Percentiles rank a stretch among this genome's conserved stretches.
Evolutionary conservation across 2,329 filamentous ascomycete species (phyloP).

Genomic region (Leptographium wingfieldii): DNA sequence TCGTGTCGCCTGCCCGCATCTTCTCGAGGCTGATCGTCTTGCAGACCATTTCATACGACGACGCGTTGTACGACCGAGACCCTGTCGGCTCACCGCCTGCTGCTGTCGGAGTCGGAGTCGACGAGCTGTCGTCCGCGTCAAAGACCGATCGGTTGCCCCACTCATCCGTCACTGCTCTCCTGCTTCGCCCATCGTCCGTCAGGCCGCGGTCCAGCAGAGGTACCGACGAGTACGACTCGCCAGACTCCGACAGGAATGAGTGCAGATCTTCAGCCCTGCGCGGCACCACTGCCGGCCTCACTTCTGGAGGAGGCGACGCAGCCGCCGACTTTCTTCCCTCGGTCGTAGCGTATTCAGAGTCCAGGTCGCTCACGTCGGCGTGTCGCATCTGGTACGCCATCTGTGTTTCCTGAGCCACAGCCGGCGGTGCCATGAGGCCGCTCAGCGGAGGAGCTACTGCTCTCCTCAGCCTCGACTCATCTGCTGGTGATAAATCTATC

Average conservation of each 20-base stretch:
- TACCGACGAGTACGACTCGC: conserved; percentile 63
- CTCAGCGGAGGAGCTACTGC: background rate
- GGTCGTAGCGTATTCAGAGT: background rate
- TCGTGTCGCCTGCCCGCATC: conserved; percentile 24
- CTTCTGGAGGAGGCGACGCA: background rate
- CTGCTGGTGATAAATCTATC: background rate
- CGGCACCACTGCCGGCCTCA: conserved; percentile 6
- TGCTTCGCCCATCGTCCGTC: conserved; percentile 35
- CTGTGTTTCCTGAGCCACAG: conserved; percentile 25
- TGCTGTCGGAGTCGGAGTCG: conserved; percentile 12
- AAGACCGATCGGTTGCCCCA: conserved; percentile 46
- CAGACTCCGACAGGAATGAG: conserved; percentile 48
- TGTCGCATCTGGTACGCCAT: conserved; percentile 33
- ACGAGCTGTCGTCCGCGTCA: conserved; percentile 26
- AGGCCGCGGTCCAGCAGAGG: conserved; percentile 61
- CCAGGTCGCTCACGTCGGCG: conserved; percentile 22
- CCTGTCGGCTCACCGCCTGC: conserved; percentile 8
- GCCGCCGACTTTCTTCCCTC: background rate
- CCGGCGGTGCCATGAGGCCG: conserved; percentile 1
- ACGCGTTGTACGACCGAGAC: conserved; percentile 18
- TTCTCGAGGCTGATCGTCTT: conserved; percentile 40
- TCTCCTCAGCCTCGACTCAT: background rate
- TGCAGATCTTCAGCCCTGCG: conserved; percentile 23
- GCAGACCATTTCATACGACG: conserved; percentile 41
- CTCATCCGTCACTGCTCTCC: conserved; percentile 24